These are phyloP conservation scores for Paramecium sonneborni DNA, from an alignment of 73 alveolate genomes.

Conservation along the genomic window DNA sequence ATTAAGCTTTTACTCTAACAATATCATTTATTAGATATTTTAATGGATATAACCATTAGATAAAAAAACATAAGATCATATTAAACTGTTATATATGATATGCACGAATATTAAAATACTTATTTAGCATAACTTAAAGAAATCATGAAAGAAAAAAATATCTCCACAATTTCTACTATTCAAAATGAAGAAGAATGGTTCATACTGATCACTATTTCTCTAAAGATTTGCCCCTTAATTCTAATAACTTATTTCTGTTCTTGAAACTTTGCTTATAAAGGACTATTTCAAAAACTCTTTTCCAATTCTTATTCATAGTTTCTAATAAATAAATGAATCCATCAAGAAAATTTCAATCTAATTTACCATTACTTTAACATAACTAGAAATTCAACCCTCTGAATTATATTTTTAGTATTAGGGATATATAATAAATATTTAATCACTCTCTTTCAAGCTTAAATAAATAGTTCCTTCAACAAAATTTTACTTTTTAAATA, in stretches of 20 bases:
- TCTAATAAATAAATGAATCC: background rate
- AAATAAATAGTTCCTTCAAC: background rate
- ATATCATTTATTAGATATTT: background rate
- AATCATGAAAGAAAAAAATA: background rate
- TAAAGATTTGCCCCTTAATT: background rate
- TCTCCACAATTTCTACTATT: background rate
- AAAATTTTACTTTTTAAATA: too few species aligned
- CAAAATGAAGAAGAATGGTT: background rate
- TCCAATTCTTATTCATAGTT: background rate
- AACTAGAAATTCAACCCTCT: background rate
- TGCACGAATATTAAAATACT: background rate
- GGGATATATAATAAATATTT: background rate
- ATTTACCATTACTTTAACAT: background rate
- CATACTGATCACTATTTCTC: background rate
- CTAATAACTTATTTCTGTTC: background rate
- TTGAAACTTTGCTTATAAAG: background rate
- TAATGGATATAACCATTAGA: background rate
- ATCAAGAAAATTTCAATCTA: background rate
- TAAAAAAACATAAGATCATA: background rate
- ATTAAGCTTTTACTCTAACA: background rate
- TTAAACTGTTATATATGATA: background rate
- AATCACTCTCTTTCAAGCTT: background rate
- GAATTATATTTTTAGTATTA: background rate
- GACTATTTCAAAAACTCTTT: slow-evolving; percentile 4
- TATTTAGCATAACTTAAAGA: background rate